A percentile compares a stretch with the other conserved stretches of the same genome.
Conservation (phyloP, 192 early-diverging fungal species). For the Chytriomyces confervae region DNA sequence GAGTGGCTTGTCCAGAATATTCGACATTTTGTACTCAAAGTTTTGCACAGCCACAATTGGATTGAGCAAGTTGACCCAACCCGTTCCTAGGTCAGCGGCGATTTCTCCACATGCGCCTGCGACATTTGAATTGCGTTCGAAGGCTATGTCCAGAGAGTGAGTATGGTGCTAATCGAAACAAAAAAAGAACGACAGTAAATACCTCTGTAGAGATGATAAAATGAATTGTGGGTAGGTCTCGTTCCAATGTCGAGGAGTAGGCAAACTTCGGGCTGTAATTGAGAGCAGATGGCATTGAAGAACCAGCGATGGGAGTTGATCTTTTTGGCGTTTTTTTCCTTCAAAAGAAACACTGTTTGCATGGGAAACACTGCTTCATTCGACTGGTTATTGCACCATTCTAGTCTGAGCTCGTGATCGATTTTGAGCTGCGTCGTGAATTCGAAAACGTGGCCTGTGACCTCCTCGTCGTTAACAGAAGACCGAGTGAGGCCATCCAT, state of each 20-base stretch:
- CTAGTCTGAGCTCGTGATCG: conserved; percentile 68
- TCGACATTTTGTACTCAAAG: conserved; percentile 94
- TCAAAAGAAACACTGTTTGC: conserved; percentile 89
- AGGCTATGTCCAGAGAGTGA: conserved; percentile 40
- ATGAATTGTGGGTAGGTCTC: conserved; percentile 58
- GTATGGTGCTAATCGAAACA: background rate
- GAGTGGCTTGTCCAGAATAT: conserved; percentile 80
- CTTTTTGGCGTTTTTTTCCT: conserved; percentile 90
- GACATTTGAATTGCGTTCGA: conserved; percentile 70
- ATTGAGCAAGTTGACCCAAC: conserved; percentile 68
- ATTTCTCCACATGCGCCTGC: conserved; percentile 84
- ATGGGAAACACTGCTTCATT: conserved; percentile 70
- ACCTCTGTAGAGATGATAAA: conserved; percentile 56
- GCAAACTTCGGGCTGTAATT: conserved; percentile 69
- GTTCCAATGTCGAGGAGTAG: conserved; percentile 78
- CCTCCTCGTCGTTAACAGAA: conserved; percentile 47
- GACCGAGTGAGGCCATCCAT: conserved; percentile 51
- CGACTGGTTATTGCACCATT: conserved; percentile 59
- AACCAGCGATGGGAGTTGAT: conserved; percentile 74
- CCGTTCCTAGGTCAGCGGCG: conserved; percentile 57
- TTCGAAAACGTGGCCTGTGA: conserved; percentile 61
- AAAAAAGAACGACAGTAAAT: conserved; percentile 7
- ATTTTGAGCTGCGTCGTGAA: conserved; percentile 59
- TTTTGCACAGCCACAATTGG: conserved; percentile 81
- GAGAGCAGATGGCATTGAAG: conserved; percentile 72